Evolutionary conservation across 768 basidiomycete species (phyloP).

Genomic region (Candolleomyces aberdarensis): DNA sequence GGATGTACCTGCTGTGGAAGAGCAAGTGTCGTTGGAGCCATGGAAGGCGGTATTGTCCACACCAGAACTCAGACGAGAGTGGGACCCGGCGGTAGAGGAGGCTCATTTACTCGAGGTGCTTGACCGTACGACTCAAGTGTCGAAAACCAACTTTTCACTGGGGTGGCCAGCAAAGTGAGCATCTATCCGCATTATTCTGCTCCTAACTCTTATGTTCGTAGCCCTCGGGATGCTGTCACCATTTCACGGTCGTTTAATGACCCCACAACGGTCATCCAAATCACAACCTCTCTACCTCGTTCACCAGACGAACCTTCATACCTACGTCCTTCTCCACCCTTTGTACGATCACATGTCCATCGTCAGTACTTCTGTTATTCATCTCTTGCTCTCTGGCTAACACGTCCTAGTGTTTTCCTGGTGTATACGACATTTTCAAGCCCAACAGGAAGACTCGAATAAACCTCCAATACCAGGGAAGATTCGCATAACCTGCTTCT

Average conservation of each 20-base stretch:
- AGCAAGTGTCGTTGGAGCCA: conserved; percentile 61
- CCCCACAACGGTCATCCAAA: conserved; percentile 78
- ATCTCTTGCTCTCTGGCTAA: conserved; percentile 12
- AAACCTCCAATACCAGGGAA: conserved; percentile 28
- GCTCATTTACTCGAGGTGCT: conserved; percentile 82
- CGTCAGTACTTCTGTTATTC: conserved; percentile 33
- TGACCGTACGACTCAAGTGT: conserved; percentile 81
- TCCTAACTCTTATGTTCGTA: conserved; percentile 27
- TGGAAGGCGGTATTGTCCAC: conserved; percentile 83
- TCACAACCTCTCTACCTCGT: conserved; percentile 91
- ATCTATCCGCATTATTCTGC: conserved; percentile 1
- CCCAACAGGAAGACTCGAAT: conserved; percentile 21
- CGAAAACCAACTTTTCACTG: conserved; percentile 86
- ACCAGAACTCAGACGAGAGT: conserved; percentile 83
- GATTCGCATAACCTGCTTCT: conserved; percentile 84
- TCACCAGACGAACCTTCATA: conserved; percentile 90
- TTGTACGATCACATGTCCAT: conserved; percentile 83
- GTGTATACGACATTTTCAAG: conserved; percentile 77
- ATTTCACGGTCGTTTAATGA: conserved; percentile 87
- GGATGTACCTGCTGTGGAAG: conserved; percentile 70
- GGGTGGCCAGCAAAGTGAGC: conserved; percentile 97
- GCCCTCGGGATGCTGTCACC: conserved; percentile 91
- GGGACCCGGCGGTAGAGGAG: conserved; percentile 92
- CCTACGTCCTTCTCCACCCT: conserved; percentile 87
- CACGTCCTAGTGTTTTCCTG: conserved; percentile 71